Base-by-base conservation (phyloP, 208 protist species). In the Ichthyophonus hoferi region DNA sequence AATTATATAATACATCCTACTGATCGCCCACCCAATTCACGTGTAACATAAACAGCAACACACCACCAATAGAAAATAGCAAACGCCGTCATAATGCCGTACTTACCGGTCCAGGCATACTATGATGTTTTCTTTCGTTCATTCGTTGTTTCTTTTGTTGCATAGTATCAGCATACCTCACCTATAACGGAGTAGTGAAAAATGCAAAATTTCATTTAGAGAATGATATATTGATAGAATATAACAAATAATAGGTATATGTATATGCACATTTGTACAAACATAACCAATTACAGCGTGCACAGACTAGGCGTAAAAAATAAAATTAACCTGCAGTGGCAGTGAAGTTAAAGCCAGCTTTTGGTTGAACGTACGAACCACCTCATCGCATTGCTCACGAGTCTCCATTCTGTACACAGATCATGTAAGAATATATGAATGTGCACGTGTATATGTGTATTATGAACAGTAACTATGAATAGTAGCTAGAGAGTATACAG, bases 331-430 rank as follows among this genome's bases (percentile, higher is more conserved):
- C 87, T 90, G 87, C n/a, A 90, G 78, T 31, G 87, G 78, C 38
- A 86, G 79, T 1, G 40, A 43, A 34, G 34, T 41, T n/a, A 40
- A 37, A 1, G 58, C n/a, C 14, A 90, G 3, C 35, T 39, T 58
- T 7, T 84, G 79, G 39, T 90, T 90, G 39, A 90, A 90, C 12
- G 33, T 83, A 40, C 2, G 1, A 77, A 90, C 86, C 35, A 90
- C 50, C 31, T 34, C 24, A 37, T 90, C 87, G 40, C 87, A 90
- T 35, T 83, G 58, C 31, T 90, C 87, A 33, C 40, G 87, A 38
- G 33, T n/a, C 24, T 90, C 87, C 87, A 90, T 83, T 31, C 82
- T 86, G 82, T n/a, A n/a, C n/a, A n/a, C n/a, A n/a, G n/a, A n/a
- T n/a, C n/a, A n/a, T n/a, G n/a, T n/a, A n/a, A n/a, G n/a, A n/a